These are phyloP conservation scores for Epichloe typhina DNA, from an alignment of 2,329 filamentous ascomycete genomes.

Conservation along the genomic window DNA sequence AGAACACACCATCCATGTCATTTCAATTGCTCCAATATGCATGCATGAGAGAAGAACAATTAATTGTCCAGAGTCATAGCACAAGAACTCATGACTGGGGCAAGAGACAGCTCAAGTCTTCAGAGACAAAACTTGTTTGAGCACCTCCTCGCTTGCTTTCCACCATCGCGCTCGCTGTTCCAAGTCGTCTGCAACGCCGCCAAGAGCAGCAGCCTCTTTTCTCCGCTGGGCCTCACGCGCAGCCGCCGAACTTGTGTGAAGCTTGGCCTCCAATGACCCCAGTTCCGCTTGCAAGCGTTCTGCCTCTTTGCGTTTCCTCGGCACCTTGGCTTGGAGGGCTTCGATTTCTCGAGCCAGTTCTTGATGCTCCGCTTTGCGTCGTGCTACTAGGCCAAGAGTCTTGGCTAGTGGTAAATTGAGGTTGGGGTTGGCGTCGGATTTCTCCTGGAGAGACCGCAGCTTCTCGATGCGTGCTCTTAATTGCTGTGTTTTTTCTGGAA, in stretches of 20 bases:
- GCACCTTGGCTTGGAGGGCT: slow-evolving; percentile 45
- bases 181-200: slow-evolving; percentile 57
- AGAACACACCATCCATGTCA: not conserved
- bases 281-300: slow-evolving; percentile 56
- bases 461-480: slow-evolving; percentile 35
- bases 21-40: not conserved
- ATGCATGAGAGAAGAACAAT: not conserved
- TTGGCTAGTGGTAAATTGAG: slow-evolving; percentile 44
- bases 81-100: not conserved
- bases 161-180: slow-evolving; percentile 68
- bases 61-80: not conserved
- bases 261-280: slow-evolving; percentile 52
- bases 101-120: slow-evolving; percentile 16
- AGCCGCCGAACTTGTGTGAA: slow-evolving; percentile 49
- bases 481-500: slow-evolving; percentile 35
- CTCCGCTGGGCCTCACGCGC: slow-evolving; percentile 59
- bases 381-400: slow-evolving; percentile 39
- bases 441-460: slow-evolving; percentile 29
- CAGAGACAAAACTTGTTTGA: slow-evolving; percentile 51
- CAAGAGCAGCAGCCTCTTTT: slow-evolving; percentile 54
- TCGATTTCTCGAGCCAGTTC: slow-evolving; percentile 53
- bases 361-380: slow-evolving; percentile 35
- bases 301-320: slow-evolving; percentile 52
- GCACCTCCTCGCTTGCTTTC: slow-evolving; percentile 49
- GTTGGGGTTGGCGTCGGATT: slow-evolving; percentile 23